A percentile compares a stretch with the other conserved stretches of the same genome.
phyloP scores from a whole-genome alignment of 805 yeast genomes.

The Saturnispora hagleri region DNA sequence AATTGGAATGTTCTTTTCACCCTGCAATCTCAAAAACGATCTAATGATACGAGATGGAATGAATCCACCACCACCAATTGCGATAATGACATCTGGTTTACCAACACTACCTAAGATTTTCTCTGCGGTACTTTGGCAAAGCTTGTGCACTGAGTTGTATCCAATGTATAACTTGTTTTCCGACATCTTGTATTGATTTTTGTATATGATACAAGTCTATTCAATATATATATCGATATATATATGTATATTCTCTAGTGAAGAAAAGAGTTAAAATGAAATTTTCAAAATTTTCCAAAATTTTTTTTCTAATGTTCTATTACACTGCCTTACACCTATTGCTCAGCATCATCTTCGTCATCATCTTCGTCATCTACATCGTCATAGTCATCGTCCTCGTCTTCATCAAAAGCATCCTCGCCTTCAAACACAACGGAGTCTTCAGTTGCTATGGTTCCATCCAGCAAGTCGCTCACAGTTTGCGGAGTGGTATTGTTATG shows the following conservation, averaged over 20 bases:
- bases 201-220: neutral
- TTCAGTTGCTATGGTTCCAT: slow-evolving; percentile 5
- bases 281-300: neutral
- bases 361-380: slow-evolving; percentile 13
- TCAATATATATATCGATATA: neutral
- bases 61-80: slow-evolving; percentile 69
- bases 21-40: slow-evolving; percentile 49
- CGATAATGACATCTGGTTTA: slow-evolving; percentile 46
- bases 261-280: neutral
- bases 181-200: slow-evolving; percentile 18
- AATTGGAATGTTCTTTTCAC: slow-evolving; percentile 58
- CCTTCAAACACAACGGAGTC: slow-evolving; percentile 23
- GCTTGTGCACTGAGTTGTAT: slow-evolving; percentile 74
- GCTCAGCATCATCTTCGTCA: slow-evolving; percentile 14
- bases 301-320: slow-evolving; percentile 1
- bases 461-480: slow-evolving; percentile 20
- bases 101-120: slow-evolving; percentile 23
- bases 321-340: neutral
- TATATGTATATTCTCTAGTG: neutral
- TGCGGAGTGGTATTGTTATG: slow-evolving; percentile 32
- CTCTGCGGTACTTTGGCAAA: slow-evolving; percentile 49
- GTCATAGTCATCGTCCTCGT: slow-evolving; percentile 16
- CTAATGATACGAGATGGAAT: slow-evolving; percentile 61
- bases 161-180: slow-evolving; percentile 52
- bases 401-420: slow-evolving; percentile 24